phyloP scores from a whole-genome alignment of 805 yeast species.

The Saturnispora hagleri region DNA sequence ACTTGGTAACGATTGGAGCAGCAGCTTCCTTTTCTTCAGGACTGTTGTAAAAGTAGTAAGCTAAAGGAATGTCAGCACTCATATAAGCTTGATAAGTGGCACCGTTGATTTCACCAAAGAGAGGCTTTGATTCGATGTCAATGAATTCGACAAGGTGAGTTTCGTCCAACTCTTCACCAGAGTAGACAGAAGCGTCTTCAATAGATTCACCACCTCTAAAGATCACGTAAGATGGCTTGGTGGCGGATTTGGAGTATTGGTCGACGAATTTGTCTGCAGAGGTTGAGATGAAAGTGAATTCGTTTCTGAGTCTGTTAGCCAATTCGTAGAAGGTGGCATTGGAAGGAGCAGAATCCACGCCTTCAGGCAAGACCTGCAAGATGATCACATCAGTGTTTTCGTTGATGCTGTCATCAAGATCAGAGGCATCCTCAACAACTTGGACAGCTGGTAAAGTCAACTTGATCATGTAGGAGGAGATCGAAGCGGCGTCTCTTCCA shows the following conservation, averaged over 20 bases:
- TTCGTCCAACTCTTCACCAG: constrained; percentile 28
- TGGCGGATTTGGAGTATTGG: constrained; percentile 28
- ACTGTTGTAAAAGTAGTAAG: constrained; percentile 74
- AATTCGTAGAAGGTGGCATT: constrained; percentile 52
- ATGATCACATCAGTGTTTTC: constrained; percentile 42
- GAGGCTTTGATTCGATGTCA: constrained; percentile 61
- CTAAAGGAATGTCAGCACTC: constrained; percentile 66
- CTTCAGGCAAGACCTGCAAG: constrained; percentile 39
- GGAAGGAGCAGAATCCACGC: constrained; percentile 24
- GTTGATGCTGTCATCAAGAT: constrained; percentile 40
- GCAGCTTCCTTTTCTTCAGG: constrained; percentile 56
- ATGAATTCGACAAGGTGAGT: constrained; percentile 40
- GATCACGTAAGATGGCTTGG: constrained; percentile 34
- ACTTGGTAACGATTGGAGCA: constrained; percentile 41
- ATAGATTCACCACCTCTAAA: constrained; percentile 38
- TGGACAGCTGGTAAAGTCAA: constrained; percentile 73
- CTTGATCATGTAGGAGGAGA: constrained; percentile 69
- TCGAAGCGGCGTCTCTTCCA: constrained; percentile 72
- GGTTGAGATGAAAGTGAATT: constrained; percentile 49
- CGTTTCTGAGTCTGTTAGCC: constrained; percentile 60
- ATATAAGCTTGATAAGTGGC: constrained; percentile 69
- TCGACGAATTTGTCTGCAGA: constrained; percentile 27
- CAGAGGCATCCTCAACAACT: constrained; percentile 37
- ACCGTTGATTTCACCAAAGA: constrained; percentile 81
- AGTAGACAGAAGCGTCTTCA: constrained; percentile 41